Base-by-base conservation (phyloP, 768 basidiomycete genomes). In the Zangia roseola region DNA sequence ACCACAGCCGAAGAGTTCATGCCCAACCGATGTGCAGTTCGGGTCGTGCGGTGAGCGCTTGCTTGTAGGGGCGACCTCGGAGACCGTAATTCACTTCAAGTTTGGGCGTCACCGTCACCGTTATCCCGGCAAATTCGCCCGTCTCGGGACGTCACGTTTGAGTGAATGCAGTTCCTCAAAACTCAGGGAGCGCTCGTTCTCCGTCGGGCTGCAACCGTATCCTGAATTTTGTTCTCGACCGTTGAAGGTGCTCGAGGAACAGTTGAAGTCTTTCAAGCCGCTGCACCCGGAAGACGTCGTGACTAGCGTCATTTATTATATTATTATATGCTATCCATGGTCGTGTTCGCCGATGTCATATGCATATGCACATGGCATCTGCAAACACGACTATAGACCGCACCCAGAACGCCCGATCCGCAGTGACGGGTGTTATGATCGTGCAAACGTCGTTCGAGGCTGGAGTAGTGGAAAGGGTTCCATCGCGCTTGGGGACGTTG, bases 211-310 rank as follows among this genome's bases (percentile, higher is more conserved):
- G 37, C 97, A 99, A 72, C 91, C 97, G 1, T 97, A 99, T 62
- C 97, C 97, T 1, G 97, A 99, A 69, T 94, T 99, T 73, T 98
- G 95, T 74, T 94, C 97, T 20, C 85, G 97, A 24, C 97, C 97
- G 2, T 75, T 99, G 36, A 98, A 99, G 10, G 71, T 74, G 4
- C 77, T 98, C 5, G 74, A 74, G 41, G 61, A 70, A n/a, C 94
- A 95, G 69, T 58, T 76, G 37, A 65, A 66, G 43, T 68, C 69
- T 9, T 93, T 82, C 69, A 71, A 68, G 53, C 88, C 91, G 1
- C 90, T 91, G 7, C 90, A 92, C 61, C 89, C 89, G 0, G 76
- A 80, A 47, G 74, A 76, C 14, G 70, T 86, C 16, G 91, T 91
- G 91, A 76, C 88, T 13, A 74, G 75, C 56, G 90, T n/a, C n/a